These are phyloP conservation scores for Phytophthora rubi DNA, from an alignment of 352 stramenopile genomes.

Conservation along the genomic window DNA sequence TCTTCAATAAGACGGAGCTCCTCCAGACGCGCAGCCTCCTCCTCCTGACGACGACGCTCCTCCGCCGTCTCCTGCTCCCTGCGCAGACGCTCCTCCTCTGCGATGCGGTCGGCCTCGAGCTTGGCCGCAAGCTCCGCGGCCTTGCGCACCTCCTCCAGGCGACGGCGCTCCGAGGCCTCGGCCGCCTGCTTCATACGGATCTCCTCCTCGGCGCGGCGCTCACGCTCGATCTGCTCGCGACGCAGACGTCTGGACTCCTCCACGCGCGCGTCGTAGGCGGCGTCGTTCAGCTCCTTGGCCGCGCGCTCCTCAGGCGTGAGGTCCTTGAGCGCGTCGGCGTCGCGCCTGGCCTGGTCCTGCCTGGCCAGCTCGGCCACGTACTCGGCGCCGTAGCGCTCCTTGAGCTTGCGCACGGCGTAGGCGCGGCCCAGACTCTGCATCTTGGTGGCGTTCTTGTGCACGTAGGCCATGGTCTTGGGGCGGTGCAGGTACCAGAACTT, in stretches of 20 bases:
- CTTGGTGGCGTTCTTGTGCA: slow-evolving; percentile 90
- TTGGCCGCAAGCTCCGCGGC: slow-evolving; percentile 37
- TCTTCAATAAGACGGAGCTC: slow-evolving; percentile 41
- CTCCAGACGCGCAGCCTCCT: slow-evolving; percentile 33
- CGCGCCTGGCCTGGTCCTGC: slow-evolving; percentile 66
- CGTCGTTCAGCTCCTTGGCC: slow-evolving; percentile 50
- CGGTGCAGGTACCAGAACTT: slow-evolving; percentile 92
- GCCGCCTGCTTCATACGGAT: slow-evolving; percentile 59
- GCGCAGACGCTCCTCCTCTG: slow-evolving; percentile 41
- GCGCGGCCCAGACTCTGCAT: slow-evolving; percentile 82
- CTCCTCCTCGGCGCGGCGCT: slow-evolving; percentile 61
- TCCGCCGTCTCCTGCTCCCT: slow-evolving; percentile 30
- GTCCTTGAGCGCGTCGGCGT: slow-evolving; percentile 69
- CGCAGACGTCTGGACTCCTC: slow-evolving; percentile 82
- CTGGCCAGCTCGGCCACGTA: slow-evolving; percentile 82
- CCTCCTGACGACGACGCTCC: slow-evolving; percentile 30
- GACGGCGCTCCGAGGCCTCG: slow-evolving; percentile 46
- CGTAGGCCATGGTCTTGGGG: slow-evolving; percentile 90
- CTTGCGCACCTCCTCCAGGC: slow-evolving; percentile 49
- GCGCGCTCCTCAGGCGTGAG: slow-evolving; percentile 68
- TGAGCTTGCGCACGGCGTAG: slow-evolving; percentile 79
- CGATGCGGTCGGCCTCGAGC: slow-evolving; percentile 39
- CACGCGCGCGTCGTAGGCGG: slow-evolving; percentile 80
- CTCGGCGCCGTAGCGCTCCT: slow-evolving; percentile 66
- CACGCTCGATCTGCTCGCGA: slow-evolving; percentile 76